Evolutionary conservation across 2,329 filamentous ascomycete species (phyloP), one percentile per base, ranked within the genome.

Genomic region (Davidsoniella virescens): DNA sequence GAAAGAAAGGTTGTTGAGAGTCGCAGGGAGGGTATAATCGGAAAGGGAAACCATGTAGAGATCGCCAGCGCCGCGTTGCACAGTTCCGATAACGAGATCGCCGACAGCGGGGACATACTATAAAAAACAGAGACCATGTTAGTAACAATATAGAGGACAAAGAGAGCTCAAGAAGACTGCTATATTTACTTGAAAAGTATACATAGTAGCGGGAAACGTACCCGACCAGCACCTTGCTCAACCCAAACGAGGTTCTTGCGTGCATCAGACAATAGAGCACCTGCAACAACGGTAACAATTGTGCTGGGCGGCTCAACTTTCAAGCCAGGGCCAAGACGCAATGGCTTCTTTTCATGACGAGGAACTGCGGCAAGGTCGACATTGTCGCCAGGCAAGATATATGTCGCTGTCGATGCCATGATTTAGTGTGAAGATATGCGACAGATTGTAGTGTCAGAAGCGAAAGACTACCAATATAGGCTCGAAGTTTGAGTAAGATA

Each of bases 1-100:
- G 63, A 98, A 98, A n/a, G 87, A 78, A 17, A 96, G 73, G 57
- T 94, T 84, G 0, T 85, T 87, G 1, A 96, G 78, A 16, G 84
- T 70, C 1, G 84, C 87, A 52, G 75, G 66, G 2, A 71, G 60
- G 3, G 75, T 74, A 60, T 79, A 74, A 50, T 78, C 71, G 25
- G 85, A 82, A 49, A 96, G 72, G 57, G 74, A 72, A 63, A 87
- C 87, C 64, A 84, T 80, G 71, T 85, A 95, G 62, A 76, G 75
- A 58, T 96, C 92, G 52, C 73, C 70, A 47, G 79, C 75, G 50
- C 79, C 81, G 63, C 82, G 84, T 60, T 84, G 78, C 57, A 96
- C 73, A 56, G 85, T 87, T 53, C 86, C 88, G 61, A 98, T 85
- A 56, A 96, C 80, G 44, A 94, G 77, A 64, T 98, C 92, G 61